A percentile compares a stretch with the other conserved stretches of the same genome.
phyloP scores from a whole-genome alignment of 2,329 filamentous ascomycete genomes.

The Aphanocladium album region DNA sequence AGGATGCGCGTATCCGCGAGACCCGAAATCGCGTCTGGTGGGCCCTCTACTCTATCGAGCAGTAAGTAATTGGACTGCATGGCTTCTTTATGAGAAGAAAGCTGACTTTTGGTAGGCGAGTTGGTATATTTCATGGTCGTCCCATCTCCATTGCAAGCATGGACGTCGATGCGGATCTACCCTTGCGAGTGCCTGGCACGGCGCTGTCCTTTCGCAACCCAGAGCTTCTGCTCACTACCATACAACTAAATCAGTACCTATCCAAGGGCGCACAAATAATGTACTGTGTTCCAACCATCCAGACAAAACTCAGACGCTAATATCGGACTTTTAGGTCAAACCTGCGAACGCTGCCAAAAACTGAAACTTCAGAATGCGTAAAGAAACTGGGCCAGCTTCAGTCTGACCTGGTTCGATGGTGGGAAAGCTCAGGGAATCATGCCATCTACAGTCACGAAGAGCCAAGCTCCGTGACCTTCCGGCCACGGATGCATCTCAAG shows the following conservation, averaged over 20 bases:
- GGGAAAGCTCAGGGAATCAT: conserved; percentile 30
- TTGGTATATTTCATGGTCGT: conserved; percentile 52
- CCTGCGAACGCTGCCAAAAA: conserved; percentile 28
- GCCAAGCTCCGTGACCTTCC: conserved; percentile 36
- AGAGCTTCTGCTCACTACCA: conserved; percentile 41
- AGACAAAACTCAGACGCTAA: conserved; percentile 10
- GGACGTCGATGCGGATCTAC: conserved; percentile 50
- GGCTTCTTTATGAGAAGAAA: neutral
- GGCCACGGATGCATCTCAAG: conserved; percentile 45
- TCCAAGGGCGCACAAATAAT: conserved; percentile 35
- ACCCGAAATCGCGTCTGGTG: conserved; percentile 52
- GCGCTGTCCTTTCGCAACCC: conserved; percentile 37
- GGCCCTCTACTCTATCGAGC: conserved; percentile 53
- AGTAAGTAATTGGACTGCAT: conserved; percentile 28
- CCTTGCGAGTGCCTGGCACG: conserved; percentile 39
- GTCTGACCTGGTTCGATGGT: conserved; percentile 33
- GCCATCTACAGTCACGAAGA: conserved; percentile 29
- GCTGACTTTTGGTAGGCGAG: conserved; percentile 33
- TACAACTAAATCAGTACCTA: conserved; percentile 32
- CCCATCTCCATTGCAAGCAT: conserved; percentile 47
- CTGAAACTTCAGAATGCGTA: conserved; percentile 28
- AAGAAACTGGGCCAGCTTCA: conserved; percentile 31
- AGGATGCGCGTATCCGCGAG: conserved; percentile 45
- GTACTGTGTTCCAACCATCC: conserved; percentile 20
- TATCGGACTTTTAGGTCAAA: conserved; percentile 23